Conservation (phyloP, 1,139 yeast genomes). For the Saccharomyces hybrid region DNA sequence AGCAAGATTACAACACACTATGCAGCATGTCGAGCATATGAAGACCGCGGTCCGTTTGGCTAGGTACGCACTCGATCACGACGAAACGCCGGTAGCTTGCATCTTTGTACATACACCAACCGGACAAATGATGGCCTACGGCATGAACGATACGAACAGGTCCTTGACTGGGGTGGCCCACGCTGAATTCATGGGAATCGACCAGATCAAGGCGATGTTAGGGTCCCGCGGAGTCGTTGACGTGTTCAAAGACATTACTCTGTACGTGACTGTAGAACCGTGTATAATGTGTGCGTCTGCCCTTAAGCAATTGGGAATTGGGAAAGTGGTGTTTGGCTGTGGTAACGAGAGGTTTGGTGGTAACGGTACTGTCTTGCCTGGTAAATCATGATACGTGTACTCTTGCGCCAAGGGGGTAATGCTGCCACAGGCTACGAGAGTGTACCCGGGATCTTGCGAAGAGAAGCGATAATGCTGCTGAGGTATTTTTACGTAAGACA, state of each 20-base stretch:
- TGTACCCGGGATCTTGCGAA: constrained; percentile 74
- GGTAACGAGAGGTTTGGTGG: constrained; percentile 96
- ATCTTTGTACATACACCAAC: constrained; percentile 43
- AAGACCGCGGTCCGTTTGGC: constrained; percentile 46
- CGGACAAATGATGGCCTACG: constrained; percentile 56
- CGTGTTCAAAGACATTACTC: constrained; percentile 45
- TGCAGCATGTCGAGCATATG: constrained; percentile 36
- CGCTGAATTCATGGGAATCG: constrained; percentile 81
- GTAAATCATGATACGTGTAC: constrained; percentile 45
- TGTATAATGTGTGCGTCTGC: constrained; percentile 98
- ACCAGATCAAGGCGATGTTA: constrained; percentile 19
- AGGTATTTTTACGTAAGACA: constrained; percentile 80
- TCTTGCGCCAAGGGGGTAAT: not conserved
- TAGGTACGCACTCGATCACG: constrained; percentile 44
- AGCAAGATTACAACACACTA: not conserved
- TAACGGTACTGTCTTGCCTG: constrained; percentile 73
- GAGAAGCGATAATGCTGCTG: constrained; percentile 74
- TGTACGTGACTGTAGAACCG: constrained; percentile 95
- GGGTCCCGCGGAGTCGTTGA: constrained; percentile 5
- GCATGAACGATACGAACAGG: constrained; percentile 84
- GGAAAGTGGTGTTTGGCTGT: constrained; percentile 78
- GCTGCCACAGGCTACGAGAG: constrained; percentile 22
- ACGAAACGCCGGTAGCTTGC: constrained; percentile 73
- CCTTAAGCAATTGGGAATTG: constrained; percentile 67
- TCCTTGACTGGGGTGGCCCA: constrained; percentile 81